Base-by-base conservation (phyloP, 2,329 filamentous ascomycete species). In the Xylariales sp. region DNA sequence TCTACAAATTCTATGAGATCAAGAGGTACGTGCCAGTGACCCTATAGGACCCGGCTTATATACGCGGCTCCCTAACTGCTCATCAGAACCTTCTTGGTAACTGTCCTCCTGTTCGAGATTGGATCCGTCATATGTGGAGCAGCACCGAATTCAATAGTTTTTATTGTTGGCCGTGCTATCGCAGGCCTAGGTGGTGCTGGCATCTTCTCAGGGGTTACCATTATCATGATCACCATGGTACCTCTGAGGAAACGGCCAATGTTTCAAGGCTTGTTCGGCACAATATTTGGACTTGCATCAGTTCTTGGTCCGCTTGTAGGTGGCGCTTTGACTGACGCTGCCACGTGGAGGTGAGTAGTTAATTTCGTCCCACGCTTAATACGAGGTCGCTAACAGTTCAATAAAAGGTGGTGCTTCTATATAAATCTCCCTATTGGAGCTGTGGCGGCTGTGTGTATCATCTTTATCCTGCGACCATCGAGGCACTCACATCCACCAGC, bases 181-280 rank as follows among this genome's bases (percentile, higher is more conserved):
- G 86, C 87, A 39, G 87, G 87, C 14, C 67, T 87, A 5, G 87
- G 86, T 0, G 83, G 84, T 1, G 85, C 86, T 0, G 87, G 87
- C 59, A 87, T 89, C 73, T 87, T 87, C 73, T 85, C 86, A 0
- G 87, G 87, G 7, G 82, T 83, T 50, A 84, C 87, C 77, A 81
- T 89, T 74, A 83, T 86, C 66, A 84, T 89, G 76, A 84, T 88
- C 50, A 83, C 84, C 36, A 81, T 88, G 79, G 82, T 90, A 0
- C 89, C 89, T 3, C 81, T 91, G 1, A 83, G 85, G 57, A 88
- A 88, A 73, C 80, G 89, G 36, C 88, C 85, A 3, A 83, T 88
- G 75, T 90, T 87, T 65, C 85, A 87, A 74, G 82, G 82, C 74
- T 77, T 87, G 50, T 88, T 88, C 63, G 86, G 85, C 18, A 82